A percentile compares a stretch with the other conserved stretches of the same genome.
phyloP scores from a whole-genome alignment of 1,139 yeast species.

The Candida sp. region DNA sequence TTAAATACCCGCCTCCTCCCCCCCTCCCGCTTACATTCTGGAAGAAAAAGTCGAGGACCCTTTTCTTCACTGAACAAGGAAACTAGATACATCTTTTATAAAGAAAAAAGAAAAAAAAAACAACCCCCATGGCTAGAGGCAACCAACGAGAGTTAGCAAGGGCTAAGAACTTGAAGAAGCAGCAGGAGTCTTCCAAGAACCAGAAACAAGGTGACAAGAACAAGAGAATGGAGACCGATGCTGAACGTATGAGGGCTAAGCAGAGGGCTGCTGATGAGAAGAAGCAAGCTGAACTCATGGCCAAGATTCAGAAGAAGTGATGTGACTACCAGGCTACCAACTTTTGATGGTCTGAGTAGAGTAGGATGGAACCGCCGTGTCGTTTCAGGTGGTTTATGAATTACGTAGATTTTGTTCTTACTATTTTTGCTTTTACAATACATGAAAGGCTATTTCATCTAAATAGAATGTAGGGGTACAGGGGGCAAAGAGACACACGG shows the following conservation, averaged over 20 bases:
- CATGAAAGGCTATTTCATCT: no score
- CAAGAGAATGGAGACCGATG: constrained; percentile 85
- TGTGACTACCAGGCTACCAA: no score
- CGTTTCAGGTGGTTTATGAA: no score
- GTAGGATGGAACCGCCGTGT: no score
- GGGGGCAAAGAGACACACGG: no score
- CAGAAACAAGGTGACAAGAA: constrained; percentile 85
- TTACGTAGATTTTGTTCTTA: no score
- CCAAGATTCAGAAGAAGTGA: constrained; percentile 19
- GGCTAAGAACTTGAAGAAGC: constrained; percentile 85
- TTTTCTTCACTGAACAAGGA: constrained; percentile 5
- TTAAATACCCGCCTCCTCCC: neutral
- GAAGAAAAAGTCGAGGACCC: neutral
- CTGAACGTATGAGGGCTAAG: constrained; percentile 85
- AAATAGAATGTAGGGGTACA: no score
- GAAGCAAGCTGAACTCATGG: constrained; percentile 46
- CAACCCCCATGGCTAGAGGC: constrained; percentile 80
- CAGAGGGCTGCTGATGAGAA: constrained; percentile 70
- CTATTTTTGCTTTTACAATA: no score
- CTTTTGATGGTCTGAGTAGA: no score
- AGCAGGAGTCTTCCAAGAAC: constrained; percentile 59
- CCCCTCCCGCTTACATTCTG: neutral
- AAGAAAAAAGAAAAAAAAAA: no score
- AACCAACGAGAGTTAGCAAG: constrained; percentile 96
- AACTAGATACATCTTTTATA: neutral